Evolutionary conservation across 2,329 filamentous ascomycete species (phyloP).

Genomic region (Rutstroemia sp.): DNA sequence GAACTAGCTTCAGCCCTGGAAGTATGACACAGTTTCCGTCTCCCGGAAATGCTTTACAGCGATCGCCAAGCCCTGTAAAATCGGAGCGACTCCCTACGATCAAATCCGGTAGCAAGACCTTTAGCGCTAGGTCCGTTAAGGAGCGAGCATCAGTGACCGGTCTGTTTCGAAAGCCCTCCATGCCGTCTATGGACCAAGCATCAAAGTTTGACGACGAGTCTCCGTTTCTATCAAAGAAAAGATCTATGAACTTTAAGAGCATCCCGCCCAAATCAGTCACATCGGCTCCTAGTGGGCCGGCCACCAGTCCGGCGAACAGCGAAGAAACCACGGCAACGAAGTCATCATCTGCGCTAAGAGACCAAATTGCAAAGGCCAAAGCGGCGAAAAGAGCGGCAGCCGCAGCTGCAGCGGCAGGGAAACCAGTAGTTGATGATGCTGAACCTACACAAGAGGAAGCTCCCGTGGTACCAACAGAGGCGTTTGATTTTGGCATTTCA

Average conservation of each 20-base stretch:
- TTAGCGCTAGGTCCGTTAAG: conserved; percentile 40
- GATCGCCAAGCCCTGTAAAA: conserved; percentile 30
- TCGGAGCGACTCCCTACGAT: conserved; percentile 20
- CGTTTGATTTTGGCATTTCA: conserved; percentile 52
- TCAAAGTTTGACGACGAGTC: conserved; percentile 14
- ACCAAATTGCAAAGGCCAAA: conserved; percentile 90
- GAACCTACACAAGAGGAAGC: conserved; percentile 24
- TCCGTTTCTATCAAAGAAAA: conserved; percentile 18
- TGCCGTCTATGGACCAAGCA: conserved; percentile 34
- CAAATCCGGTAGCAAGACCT: conserved; percentile 39
- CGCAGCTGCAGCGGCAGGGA: conserved; percentile 39
- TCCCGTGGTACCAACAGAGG: conserved; percentile 40
- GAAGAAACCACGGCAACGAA: conserved; percentile 45
- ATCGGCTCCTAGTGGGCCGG: conserved; percentile 14
- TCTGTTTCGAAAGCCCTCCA: conserved; percentile 48
- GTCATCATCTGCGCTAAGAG: conserved; percentile 73
- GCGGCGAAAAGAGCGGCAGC: conserved; percentile 62
- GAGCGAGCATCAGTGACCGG: conserved; percentile 45
- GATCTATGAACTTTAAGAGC: conserved; percentile 22
- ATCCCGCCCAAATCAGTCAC: conserved; percentile 16
- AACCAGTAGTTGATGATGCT: conserved; percentile 21
- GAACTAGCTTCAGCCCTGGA: conserved; percentile 13
- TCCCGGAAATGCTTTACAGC: conserved; percentile 27
- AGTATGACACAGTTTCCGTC: conserved; percentile 29
- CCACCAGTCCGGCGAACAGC: conserved; percentile 18